Conservation (phyloP, 2,329 filamentous ascomycete genomes). For the Colletotrichum karsti region DNA sequence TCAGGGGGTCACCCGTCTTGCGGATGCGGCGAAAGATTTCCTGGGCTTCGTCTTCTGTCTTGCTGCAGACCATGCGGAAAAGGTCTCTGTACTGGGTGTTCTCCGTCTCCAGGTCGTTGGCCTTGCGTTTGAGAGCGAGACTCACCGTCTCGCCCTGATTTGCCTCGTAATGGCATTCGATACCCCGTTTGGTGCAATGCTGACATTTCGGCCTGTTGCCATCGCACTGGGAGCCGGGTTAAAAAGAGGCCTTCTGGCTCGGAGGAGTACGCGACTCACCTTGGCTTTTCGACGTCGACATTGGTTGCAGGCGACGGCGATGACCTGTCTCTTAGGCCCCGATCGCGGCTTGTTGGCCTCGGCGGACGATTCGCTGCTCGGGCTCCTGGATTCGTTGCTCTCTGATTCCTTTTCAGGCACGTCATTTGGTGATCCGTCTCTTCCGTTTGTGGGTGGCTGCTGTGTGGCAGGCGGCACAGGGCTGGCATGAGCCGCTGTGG, state of each 20-base stretch:
- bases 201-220: slow-evolving; percentile 25
- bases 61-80: slow-evolving; percentile 27
- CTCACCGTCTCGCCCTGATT: slow-evolving; percentile 27
- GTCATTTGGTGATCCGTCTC: neutral
- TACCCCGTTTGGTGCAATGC: slow-evolving; percentile 19
- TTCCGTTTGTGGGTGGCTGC: neutral
- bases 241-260: neutral
- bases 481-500: neutral
- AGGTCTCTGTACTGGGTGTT: slow-evolving; percentile 30
- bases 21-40: slow-evolving; percentile 32
- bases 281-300: slow-evolving; percentile 23
- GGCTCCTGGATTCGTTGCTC: neutral
- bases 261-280: slow-evolving; percentile 1
- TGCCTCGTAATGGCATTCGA: slow-evolving; percentile 25
- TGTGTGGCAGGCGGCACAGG: neutral
- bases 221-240: slow-evolving; percentile 10
- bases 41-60: slow-evolving; percentile 30
- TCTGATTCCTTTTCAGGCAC: neutral
- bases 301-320: slow-evolving; percentile 27
- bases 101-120: slow-evolving; percentile 24
- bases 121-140: slow-evolving; percentile 32
- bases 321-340: slow-evolving; percentile 18
- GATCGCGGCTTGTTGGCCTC: slow-evolving; percentile 18
- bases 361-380: slow-evolving; percentile 14
- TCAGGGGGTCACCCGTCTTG: slow-evolving; percentile 19